Evolutionary conservation across 495 filamentous ascomycete species (phyloP), one percentile per base, ranked within the genome.

Genomic region (Podospora comata): DNA sequence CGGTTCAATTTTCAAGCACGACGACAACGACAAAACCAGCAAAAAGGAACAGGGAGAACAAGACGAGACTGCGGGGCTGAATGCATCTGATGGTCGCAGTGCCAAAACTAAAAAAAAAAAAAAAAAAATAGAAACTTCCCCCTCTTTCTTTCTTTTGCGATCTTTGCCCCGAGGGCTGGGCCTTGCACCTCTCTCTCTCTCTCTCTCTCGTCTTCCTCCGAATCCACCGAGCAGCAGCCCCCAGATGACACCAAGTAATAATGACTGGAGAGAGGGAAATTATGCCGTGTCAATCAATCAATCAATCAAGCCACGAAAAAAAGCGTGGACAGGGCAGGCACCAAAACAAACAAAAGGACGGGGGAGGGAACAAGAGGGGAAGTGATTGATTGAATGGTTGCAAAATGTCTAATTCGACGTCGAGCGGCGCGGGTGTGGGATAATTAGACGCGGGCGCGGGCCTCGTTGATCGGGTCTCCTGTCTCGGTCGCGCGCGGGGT

Each of bases 61-160:
- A 48, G 39, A 48, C 39, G 9, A 48, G 39, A 16, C 39, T 48
- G 39, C 39, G 39, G 13, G 9, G 13, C 39, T 48, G 39, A 48
- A 48, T 48, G 39, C 39, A 48, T 48, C 39, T 48, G 13, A 48
- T 48, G 39, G 39, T 48, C 13, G 39, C 39, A 48, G 39, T 32
- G 30, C 30, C 39, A 48, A 48, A 16, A 48, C 5, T 61, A 68
- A 65, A 71, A 70, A 74, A 70, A 71, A 70, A 74, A 70, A 71
- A 70, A 74, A 70, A n/a, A 71, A 70, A 74, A 70, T 54, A 54
- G 70, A 58, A 27, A 59, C 61, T 23, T 20, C 30, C 61, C 28
- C 30, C 15, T 23, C 18, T 39, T 13, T 48, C 9, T 23, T 48
- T 13, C 30, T 32, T 32, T 32, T 32, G 30, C 30, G 7, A 32